phyloP scores from a whole-genome alignment of 1,139 yeast genomes.

The Debaryomyces subglobosus region DNA sequence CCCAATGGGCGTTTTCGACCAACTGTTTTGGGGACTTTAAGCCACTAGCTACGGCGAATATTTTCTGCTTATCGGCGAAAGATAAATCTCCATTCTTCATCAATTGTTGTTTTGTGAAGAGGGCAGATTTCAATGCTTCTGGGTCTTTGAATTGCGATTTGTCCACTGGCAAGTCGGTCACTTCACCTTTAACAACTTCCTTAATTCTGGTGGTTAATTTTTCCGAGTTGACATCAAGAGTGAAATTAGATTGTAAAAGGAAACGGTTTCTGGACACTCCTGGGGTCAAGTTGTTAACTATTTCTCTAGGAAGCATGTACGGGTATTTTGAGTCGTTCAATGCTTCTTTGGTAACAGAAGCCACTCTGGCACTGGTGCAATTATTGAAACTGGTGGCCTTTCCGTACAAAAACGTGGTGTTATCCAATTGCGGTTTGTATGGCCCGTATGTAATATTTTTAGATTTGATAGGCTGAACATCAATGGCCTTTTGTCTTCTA shows the following conservation, averaged over 20 bases:
- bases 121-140: slow-evolving; percentile 20
- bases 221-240: slow-evolving; percentile 28
- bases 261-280: slow-evolving; percentile 27
- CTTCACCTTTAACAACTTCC: slow-evolving; percentile 40
- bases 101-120: slow-evolving; percentile 24
- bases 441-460: slow-evolving; percentile 21
- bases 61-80: slow-evolving; percentile 29
- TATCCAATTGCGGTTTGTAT: slow-evolving; percentile 27
- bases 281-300: slow-evolving; percentile 30
- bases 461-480: slow-evolving; percentile 13
- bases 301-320: slow-evolving; percentile 39
- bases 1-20: slow-evolving; percentile 40
- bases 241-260: slow-evolving; percentile 37
- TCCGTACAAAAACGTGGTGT: slow-evolving; percentile 43
- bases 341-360: slow-evolving; percentile 44
- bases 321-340: slow-evolving; percentile 48
- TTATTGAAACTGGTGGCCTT: slow-evolving; percentile 38
- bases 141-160: slow-evolving; percentile 13
- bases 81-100: slow-evolving; percentile 37
- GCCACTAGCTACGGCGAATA: slow-evolving; percentile 35
- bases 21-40: slow-evolving; percentile 27
- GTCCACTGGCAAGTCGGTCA: slow-evolving; percentile 17
- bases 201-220: slow-evolving; percentile 30
- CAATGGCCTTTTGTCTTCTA: slow-evolving; percentile 13
- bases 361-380: slow-evolving; percentile 39